These are phyloP conservation scores for Saururus chinensis DNA, from an alignment of 164 flowering plant genomes.

Conservation along the genomic window DNA sequence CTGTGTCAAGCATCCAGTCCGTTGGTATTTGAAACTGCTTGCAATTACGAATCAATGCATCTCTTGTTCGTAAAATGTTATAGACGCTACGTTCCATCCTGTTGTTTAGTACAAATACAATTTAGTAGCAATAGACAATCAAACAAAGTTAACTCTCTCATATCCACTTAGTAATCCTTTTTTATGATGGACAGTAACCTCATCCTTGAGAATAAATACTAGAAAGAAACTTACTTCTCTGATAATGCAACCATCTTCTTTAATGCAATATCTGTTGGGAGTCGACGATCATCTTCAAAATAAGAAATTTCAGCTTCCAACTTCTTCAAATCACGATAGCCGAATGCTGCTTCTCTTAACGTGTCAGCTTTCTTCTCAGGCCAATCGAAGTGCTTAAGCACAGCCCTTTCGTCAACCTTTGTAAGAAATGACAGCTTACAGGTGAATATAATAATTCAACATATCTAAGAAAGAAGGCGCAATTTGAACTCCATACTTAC, in stretches of 20 bases:
- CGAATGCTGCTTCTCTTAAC: constrained; percentile 91
- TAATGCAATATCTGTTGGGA: constrained; percentile 63
- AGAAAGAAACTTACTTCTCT: constrained; percentile 57
- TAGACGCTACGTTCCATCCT: constrained; percentile 80
- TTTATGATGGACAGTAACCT: background rate
- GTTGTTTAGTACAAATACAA: background rate
- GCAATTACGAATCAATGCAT: constrained; percentile 51
- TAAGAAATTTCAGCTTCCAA: constrained; percentile 59
- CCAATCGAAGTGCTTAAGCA: constrained; percentile 91
- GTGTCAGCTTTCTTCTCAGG: constrained; percentile 94
- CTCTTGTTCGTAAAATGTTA: constrained; percentile 57
- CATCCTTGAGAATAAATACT: background rate
- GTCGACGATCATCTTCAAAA: constrained; percentile 52
- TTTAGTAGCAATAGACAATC: background rate
- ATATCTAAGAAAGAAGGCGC: background rate
- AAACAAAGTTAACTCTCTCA: too few relatives aligned
- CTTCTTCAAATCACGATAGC: constrained; percentile 76
- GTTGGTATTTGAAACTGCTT: constrained; percentile 74
- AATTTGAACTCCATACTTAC: constrained; percentile 30
- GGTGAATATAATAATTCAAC: too few relatives aligned
- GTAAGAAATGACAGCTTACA: too few relatives aligned
- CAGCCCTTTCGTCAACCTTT: constrained; percentile 98
- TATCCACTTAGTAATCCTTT: too few relatives aligned
- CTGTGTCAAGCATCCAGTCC: constrained; percentile 87
- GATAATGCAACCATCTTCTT: constrained; percentile 80